phyloP scores from a whole-genome alignment of 148 eudicot species.

The Camellia sinensis region DNA sequence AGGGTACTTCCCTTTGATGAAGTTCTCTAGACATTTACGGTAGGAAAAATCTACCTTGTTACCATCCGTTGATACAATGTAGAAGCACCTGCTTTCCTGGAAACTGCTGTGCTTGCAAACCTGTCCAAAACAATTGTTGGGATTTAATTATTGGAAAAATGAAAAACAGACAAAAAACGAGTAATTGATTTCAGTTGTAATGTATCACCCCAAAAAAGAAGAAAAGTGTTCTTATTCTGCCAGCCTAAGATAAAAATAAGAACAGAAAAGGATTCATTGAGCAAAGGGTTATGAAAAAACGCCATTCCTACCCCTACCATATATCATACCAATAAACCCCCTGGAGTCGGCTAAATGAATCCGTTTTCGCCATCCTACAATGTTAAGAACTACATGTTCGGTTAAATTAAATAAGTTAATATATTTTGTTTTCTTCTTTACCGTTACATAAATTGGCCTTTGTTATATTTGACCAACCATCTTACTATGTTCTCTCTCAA shows the following conservation, averaged over 20 bases:
- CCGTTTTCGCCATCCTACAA: neutral
- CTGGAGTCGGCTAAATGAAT: neutral
- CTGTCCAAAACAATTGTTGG: slow-evolving; percentile 37
- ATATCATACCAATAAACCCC: neutral
- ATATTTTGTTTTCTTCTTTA: too few species aligned
- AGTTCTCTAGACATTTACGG: slow-evolving; percentile 69
- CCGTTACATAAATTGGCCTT: too few species aligned
- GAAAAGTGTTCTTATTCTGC: too few species aligned
- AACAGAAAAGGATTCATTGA: neutral
- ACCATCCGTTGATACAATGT: slow-evolving; percentile 66
- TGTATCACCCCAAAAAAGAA: neutral
- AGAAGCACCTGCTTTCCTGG: slow-evolving; percentile 80
- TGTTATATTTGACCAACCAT: too few species aligned
- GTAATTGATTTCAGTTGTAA: neutral
- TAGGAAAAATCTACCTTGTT: slow-evolving; percentile 76
- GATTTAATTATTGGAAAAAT: neutral
- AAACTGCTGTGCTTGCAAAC: slow-evolving; percentile 60
- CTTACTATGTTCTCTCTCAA: too few species aligned
- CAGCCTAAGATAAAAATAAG: neutral
- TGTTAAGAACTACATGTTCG: neutral
- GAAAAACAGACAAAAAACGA: neutral
- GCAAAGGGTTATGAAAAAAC: neutral
- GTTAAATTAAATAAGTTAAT: too few species aligned
- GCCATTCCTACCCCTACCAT: neutral
- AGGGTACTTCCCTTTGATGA: slow-evolving; percentile 57